A percentile compares a stretch with the other conserved stretches of the same genome.
These are phyloP conservation scores for Soucietia sequanensis DNA, from an alignment of 805 yeast species.

Conservation along the genomic window DNA sequence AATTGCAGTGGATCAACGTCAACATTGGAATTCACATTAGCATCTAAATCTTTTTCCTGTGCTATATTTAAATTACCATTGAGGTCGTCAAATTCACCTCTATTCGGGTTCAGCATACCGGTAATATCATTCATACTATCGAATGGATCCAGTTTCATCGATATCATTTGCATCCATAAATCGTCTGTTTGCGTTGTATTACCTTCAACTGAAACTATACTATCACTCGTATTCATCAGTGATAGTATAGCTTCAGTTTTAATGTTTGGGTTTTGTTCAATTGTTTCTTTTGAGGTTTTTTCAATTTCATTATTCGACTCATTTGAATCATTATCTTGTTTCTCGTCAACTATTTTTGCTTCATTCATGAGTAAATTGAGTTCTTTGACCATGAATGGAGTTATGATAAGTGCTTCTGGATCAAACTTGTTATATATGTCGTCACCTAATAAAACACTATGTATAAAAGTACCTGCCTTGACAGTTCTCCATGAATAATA, in stretches of 20 bases:
- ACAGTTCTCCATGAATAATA: slow-evolving; percentile 29
- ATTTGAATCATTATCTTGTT: no score
- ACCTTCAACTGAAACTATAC: neutral
- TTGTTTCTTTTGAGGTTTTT: neutral
- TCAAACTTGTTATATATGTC: slow-evolving; percentile 7
- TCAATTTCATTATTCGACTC: neutral
- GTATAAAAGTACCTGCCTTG: slow-evolving; percentile 10
- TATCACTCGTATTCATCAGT: neutral
- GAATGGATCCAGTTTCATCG: slow-evolving; percentile 8
- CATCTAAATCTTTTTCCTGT: no score
- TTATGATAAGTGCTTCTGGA: slow-evolving; percentile 8
- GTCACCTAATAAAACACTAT: slow-evolving; percentile 2
- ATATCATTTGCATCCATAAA: slow-evolving; percentile 16
- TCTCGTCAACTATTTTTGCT: neutral
- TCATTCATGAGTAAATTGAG: neutral
- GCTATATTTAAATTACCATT: no score
- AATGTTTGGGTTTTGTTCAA: neutral
- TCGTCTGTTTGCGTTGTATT: slow-evolving; percentile 8
- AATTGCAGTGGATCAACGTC: no score
- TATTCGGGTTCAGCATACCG: no score
- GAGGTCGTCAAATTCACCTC: no score
- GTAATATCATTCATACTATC: no score
- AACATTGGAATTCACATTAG: no score
- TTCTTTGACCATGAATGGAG: slow-evolving; percentile 1
- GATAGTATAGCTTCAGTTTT: neutral